Base-by-base conservation (phyloP, 2,329 filamentous ascomycete species). In the Pseudopyricularia cyperi region DNA sequence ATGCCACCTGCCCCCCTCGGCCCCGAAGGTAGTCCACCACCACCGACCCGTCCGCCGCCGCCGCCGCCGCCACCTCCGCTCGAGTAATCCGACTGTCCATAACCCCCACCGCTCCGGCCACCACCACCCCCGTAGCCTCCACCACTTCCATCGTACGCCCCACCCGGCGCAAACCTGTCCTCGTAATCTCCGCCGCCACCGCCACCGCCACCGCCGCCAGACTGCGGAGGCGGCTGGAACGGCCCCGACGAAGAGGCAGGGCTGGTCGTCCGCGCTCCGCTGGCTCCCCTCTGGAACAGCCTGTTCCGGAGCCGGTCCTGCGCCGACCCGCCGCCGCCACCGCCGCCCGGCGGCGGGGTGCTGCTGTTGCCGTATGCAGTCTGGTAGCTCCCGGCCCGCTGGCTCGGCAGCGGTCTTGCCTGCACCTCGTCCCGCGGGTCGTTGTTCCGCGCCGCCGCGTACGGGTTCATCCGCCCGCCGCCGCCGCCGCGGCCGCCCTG, bases 241-340 rank as follows among this genome's bases (percentile, higher is more conserved):
- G 75, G 73, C 3, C 70, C 69, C 22, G 61, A 60, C 17, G 66
- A 63, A 19, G 37, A 42, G 24, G 69, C 69, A 8, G 80, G 79
- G 57, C 80, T 83, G 48, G 72, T 71, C 44, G 77, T 77, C 57
- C 76, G 73, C 22, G 77, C 67, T 5, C 73, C 74, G 30, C 79
- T 76, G n/a, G 24, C 44, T 11, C 47, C 48, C 26, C 78, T 76
- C n/a, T 80, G 81, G 75, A 89, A 89, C 46, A 95, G 69, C 55
- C 87, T 73, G 60, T 89, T 87, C 63, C 89, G 87, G 59, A 96
- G 71, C 58, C 87, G 75, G 60, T 95, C 87, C 68, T 94, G 87
- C 50, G 89, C 89, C 19, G 82, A 80, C 33, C 73, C 73, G 3
- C 73, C 70, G 60, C 64, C 62, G 56, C 63, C 60, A 11, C 52